phyloP scores from a whole-genome alignment of 441 rosid species.

The Hura crepitans region DNA sequence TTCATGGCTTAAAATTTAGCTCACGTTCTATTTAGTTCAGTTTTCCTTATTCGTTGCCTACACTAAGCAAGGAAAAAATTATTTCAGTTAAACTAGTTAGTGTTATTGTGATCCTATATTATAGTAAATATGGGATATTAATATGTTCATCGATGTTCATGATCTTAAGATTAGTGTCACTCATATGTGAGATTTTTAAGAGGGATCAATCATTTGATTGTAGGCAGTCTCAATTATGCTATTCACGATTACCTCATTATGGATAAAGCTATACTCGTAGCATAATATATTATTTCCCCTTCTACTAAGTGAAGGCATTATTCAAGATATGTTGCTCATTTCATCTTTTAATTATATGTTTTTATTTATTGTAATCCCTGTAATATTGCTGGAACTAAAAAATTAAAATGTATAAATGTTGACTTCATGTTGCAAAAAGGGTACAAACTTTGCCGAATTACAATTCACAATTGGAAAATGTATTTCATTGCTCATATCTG shows the following conservation, averaged over 20 bases:
- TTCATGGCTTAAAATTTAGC: no score
- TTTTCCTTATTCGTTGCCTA: no score
- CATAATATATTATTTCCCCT: slow-evolving; percentile 47
- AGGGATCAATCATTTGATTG: slow-evolving; percentile 38
- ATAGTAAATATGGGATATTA: no score
- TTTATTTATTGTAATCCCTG: background rate
- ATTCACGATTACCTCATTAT: slow-evolving; percentile 47
- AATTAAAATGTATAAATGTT: background rate
- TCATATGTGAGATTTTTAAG: slow-evolving; percentile 7
- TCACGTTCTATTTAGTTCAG: no score
- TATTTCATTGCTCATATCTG: no score
- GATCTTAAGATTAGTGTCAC: background rate
- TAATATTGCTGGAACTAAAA: background rate
- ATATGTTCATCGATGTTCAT: background rate
- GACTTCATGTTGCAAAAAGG: background rate
- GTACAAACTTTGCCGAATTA: no score
- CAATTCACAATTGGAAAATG: no score
- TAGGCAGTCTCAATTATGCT: slow-evolving; percentile 36
- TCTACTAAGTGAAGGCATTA: slow-evolving; percentile 41
- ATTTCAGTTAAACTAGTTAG: no score
- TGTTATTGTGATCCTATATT: no score
- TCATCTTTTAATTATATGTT: background rate
- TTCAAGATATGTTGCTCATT: slow-evolving; percentile 38
- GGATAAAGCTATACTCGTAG: slow-evolving; percentile 45
- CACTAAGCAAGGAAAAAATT: no score